These are phyloP conservation scores for Paraconiothyrium sp. DNA, from an alignment of 2,329 filamentous ascomycete genomes.

Conservation along the genomic window DNA sequence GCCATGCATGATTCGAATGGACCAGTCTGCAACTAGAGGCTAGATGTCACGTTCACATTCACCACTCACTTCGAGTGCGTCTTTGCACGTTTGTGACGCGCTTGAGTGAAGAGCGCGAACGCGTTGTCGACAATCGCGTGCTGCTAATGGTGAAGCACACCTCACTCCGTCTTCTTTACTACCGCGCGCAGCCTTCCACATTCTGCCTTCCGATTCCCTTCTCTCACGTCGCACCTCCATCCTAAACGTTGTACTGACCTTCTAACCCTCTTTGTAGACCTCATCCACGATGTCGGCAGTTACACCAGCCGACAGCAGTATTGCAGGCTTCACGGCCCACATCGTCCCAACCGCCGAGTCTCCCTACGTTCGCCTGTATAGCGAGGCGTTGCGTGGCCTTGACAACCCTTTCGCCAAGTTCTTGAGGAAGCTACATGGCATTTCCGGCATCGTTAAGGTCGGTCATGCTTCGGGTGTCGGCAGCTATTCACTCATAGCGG, in stretches of 20 bases:
- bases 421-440: conserved; percentile 13
- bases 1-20: neutral
- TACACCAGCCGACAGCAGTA: neutral
- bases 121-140: neutral
- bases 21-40: neutral
- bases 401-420: conserved; percentile 13
- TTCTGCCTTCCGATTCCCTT: neutral
- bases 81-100: conserved; percentile 1
- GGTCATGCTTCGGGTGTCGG: neutral
- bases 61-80: neutral
- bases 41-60: neutral
- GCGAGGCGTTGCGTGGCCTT: neutral
- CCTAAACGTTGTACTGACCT: neutral
- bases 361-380: conserved; percentile 4
- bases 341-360: neutral
- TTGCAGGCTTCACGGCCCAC: neutral
- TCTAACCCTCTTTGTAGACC: neutral
- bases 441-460: conserved; percentile 1
- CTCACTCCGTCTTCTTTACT: neutral
- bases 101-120: conserved; percentile 4
- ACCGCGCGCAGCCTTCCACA: neutral
- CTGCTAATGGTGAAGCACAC: conserved; percentile 7
- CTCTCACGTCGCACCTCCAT: neutral
- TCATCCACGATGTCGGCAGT: neutral
- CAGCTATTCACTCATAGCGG: neutral